Base-by-base conservation (phyloP, 345 rosid species). In the Citrus glauca region DNA sequence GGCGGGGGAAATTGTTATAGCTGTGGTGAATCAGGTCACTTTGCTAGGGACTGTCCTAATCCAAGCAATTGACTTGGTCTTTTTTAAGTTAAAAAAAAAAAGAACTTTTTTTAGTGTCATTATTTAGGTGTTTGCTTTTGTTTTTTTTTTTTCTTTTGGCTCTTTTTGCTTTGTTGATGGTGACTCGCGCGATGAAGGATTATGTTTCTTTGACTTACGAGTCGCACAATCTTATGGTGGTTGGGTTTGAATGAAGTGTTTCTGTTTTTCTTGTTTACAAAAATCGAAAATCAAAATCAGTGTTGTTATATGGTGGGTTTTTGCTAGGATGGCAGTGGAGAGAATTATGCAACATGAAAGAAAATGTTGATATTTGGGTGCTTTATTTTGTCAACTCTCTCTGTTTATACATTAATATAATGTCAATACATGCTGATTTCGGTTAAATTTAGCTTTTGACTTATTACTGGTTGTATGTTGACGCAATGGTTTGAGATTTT, bases 1-100 rank as follows among this genome's bases (percentile, higher is more conserved):
- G 84, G 82, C 0, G 90, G 88, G 0, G 88, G 88, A 5, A 82
- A 76, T 83, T 94, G 98, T 69, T 94, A 89, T 81, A 90, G 83
- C 88, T 94, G 98, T 55, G 98, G 98, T 0, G 92, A 78, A 66
- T 81, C 94, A 0, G 98, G 98, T 0, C 98, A 95, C 79, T 95
- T 93, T 37, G 91, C 98, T 0, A 81, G 98, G 83, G 98, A 95
- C 20, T 95, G 98, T 66, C 90, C 96, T 0, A 91, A 89, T 69
- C 82, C 83, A 25, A 84, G 90, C 7, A 91, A 92, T 61, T 89
- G 80, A 83, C 45, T 9, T 59, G 16, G n/a, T 73, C 55, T 45
- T 55, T 45, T 55, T 55, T 27, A 48, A 61, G 32, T 53, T 0
- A 1, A 53, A 50, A 13, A 50, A 3, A 48, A 3, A 48, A 50